phyloP scores from a whole-genome alignment of 139 green algal genomes.

The Desmodesmus armatus region DNA sequence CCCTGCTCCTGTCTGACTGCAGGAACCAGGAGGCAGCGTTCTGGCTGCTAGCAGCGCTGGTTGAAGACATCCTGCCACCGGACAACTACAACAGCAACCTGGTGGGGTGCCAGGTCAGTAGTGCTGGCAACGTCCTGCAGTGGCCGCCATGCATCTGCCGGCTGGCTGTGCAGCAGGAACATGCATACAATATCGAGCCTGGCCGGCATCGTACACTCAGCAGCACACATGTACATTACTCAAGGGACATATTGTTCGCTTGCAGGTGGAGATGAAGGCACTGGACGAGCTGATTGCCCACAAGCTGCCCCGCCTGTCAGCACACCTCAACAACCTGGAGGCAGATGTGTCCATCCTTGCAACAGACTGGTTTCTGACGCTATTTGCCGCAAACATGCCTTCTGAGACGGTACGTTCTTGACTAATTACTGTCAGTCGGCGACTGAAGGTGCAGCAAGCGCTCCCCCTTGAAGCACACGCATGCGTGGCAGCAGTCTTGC shows the following conservation, averaged over 20 bases:
- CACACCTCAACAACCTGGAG: slow-evolving; percentile 66
- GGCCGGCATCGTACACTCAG: not conserved
- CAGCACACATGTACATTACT: too few relatives aligned
- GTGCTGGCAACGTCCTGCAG: too few relatives aligned
- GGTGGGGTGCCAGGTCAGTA: slow-evolving; percentile 77
- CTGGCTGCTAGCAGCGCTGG: slow-evolving; percentile 64
- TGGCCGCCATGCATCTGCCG: not conserved
- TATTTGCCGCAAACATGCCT: slow-evolving; percentile 46
- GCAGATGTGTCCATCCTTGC: slow-evolving; percentile 86
- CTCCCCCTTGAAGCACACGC: too few relatives aligned
- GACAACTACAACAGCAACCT: slow-evolving; percentile 82
- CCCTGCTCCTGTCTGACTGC: slow-evolving; percentile 1
- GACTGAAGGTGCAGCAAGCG: too few relatives aligned
- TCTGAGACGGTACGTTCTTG: slow-evolving; percentile 62
- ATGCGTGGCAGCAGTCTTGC: too few relatives aligned
- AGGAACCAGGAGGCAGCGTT: slow-evolving; percentile 65
- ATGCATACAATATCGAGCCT: not conserved
- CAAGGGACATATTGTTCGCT: too few relatives aligned
- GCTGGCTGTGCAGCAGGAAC: not conserved
- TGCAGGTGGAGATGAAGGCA: slow-evolving; percentile 68
- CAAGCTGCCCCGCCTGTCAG: slow-evolving; percentile 81
- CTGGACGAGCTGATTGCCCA: slow-evolving; percentile 59
- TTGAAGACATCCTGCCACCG: slow-evolving; percentile 76
- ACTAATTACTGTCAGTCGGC: too few relatives aligned
- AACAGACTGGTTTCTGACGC: slow-evolving; percentile 77